phyloP scores from a whole-genome alignment of 2,329 filamentous ascomycete species.

The Diplodia intermedia region DNA sequence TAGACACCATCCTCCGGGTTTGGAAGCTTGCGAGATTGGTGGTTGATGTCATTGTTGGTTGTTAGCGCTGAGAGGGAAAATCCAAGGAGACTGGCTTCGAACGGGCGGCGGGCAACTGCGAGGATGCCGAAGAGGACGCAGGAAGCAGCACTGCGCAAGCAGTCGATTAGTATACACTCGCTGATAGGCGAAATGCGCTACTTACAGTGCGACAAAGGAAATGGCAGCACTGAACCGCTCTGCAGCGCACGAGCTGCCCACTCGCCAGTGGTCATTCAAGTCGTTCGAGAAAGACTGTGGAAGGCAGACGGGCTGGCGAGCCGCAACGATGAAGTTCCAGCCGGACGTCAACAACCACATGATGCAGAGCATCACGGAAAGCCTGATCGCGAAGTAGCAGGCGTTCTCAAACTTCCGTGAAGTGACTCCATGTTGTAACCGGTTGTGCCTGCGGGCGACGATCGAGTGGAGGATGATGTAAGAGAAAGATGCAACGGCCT shows the following conservation, averaged over 20 bases:
- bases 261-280: conserved; percentile 40
- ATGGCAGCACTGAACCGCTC: conserved; percentile 43
- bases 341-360: conserved; percentile 49
- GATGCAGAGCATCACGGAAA: conserved; percentile 43
- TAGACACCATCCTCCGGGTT: conserved; percentile 39
- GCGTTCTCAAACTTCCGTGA: conserved; percentile 41
- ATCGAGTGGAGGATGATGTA: conserved; percentile 47
- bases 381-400: conserved; percentile 44
- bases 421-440: conserved; percentile 41
- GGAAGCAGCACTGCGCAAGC: conserved; percentile 40
- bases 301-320: conserved; percentile 46
- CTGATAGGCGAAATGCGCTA: not conserved
- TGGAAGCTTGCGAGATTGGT: conserved; percentile 36
- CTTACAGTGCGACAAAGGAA: conserved; percentile 46
- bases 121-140: conserved; percentile 45
- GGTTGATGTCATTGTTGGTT: conserved; percentile 33
- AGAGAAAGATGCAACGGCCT: conserved; percentile 45
- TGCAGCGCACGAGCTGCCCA: conserved; percentile 43
- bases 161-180: conserved; percentile 21
- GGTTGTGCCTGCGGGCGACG: conserved; percentile 43
- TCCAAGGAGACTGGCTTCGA: conserved; percentile 46
- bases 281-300: conserved; percentile 33
- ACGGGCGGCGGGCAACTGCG: conserved; percentile 44
- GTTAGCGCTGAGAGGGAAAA: conserved; percentile 32
- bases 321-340: conserved; percentile 50